Evolutionary conservation across 768 basidiomycete genomes (phyloP).

Genomic region (Dioszegia hungarica): DNA sequence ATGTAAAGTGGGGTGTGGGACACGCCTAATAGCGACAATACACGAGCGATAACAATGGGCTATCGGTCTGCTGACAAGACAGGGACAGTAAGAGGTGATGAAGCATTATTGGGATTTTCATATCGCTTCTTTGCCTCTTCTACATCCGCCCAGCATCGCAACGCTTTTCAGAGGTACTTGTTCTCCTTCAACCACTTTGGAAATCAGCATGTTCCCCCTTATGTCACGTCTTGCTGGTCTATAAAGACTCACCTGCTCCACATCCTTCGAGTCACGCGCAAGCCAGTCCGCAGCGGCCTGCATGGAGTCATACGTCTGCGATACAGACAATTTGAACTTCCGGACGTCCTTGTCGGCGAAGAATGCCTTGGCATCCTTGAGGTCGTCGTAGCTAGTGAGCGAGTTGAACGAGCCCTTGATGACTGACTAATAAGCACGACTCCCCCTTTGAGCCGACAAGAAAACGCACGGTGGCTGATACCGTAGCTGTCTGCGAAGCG

Average conservation of each 20-base stretch:
- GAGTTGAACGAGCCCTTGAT: conserved; percentile 51
- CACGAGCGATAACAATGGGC: too few relatives aligned
- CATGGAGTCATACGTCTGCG: conserved; percentile 48
- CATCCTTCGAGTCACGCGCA: conserved; percentile 43
- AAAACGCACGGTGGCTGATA: conserved; percentile 31
- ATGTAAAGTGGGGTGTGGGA: too few relatives aligned
- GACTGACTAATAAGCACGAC: conserved; percentile 12
- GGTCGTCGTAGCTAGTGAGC: conserved; percentile 67
- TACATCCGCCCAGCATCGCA: too few relatives aligned
- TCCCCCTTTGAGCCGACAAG: neutral
- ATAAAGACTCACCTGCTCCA: conserved; percentile 37
- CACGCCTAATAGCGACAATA: too few relatives aligned
- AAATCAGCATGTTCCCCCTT: neutral
- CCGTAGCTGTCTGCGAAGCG: conserved; percentile 63
- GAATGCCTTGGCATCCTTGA: conserved; percentile 57
- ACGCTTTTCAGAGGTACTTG: conserved; percentile 33
- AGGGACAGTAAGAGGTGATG: too few relatives aligned
- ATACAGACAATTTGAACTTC: conserved; percentile 43
- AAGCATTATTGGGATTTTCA: too few relatives aligned
- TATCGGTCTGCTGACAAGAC: too few relatives aligned
- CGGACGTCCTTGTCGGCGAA: conserved; percentile 61
- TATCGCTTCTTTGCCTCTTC: too few relatives aligned
- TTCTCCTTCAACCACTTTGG: conserved; percentile 47
- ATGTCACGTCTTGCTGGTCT: neutral
- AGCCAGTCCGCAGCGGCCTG: conserved; percentile 47